A percentile compares a stretch with the other conserved stretches of the same genome.
phyloP scores from a whole-genome alignment of 2,329 filamentous ascomycete species.

The Microdochium nivale region DNA sequence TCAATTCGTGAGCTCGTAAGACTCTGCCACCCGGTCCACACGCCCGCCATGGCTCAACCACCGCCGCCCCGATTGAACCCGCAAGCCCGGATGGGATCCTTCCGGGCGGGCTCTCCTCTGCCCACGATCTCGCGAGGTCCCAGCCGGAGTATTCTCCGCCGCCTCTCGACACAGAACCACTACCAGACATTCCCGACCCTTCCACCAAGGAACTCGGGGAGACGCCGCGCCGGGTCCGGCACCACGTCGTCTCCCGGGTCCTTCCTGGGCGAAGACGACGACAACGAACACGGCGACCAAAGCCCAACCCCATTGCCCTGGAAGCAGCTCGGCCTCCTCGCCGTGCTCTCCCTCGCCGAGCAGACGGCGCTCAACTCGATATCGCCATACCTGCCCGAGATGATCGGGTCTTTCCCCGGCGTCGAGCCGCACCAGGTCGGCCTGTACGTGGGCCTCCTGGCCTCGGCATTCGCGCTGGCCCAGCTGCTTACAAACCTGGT shows the following conservation, averaged over 20 bases:
- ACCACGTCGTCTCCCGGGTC: constrained; percentile 19
- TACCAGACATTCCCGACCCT: constrained; percentile 78
- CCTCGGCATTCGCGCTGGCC: constrained; percentile 83
- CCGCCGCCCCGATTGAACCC: constrained; percentile 2
- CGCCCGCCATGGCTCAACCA: background rate
- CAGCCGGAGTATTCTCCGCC: constrained; percentile 11
- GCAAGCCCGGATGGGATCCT: constrained; percentile 17
- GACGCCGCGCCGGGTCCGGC: constrained; percentile 19
- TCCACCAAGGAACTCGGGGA: constrained; percentile 57
- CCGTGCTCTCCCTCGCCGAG: constrained; percentile 82
- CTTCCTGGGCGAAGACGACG: background rate
- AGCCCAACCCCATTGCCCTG: constrained; percentile 69
- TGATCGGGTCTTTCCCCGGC: constrained; percentile 80
- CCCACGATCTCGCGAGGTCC: constrained; percentile 9
- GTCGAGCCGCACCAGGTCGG: constrained; percentile 65
- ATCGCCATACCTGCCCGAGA: constrained; percentile 85
- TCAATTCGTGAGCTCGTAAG: too few species aligned
- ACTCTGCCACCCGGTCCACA: too few species aligned
- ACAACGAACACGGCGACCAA: constrained; percentile 21
- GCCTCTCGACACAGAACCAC: constrained; percentile 39
- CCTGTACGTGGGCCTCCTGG: constrained; percentile 82
- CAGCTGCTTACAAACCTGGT: constrained; percentile 89
- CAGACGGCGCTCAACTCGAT: constrained; percentile 97
- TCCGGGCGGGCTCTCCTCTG: constrained; percentile 21
- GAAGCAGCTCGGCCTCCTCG: constrained; percentile 74